A percentile compares a stretch with the other conserved stretches of the same genome.
phyloP scores from a whole-genome alignment of 2,329 filamentous ascomycete species.

The Penicillium paneum region DNA sequence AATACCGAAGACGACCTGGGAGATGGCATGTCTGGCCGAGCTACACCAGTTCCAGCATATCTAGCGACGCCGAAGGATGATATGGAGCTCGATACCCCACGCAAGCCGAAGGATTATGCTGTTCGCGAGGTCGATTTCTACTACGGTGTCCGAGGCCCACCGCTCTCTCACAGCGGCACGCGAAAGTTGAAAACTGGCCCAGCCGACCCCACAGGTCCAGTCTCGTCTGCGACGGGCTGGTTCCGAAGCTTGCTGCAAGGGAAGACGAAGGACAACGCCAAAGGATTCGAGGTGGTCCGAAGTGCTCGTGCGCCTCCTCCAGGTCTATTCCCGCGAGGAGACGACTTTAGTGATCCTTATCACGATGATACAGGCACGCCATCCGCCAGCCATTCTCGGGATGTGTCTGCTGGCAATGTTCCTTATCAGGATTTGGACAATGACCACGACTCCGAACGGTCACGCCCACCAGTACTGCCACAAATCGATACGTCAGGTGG shows the following conservation, averaged over 20 bases:
- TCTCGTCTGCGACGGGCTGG: constrained; percentile 87
- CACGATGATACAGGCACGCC: constrained; percentile 48
- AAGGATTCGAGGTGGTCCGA: constrained; percentile 94
- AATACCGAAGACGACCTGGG: constrained; percentile 33
- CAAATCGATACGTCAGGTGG: constrained; percentile 53
- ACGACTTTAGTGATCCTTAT: constrained; percentile 64
- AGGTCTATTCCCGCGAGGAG: constrained; percentile 56
- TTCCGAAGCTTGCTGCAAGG: constrained; percentile 74
- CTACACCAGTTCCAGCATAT: constrained; percentile 54
- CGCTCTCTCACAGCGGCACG: constrained; percentile 75
- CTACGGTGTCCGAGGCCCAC: constrained; percentile 86
- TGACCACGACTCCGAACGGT: constrained; percentile 12
- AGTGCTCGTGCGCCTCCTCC: constrained; percentile 81
- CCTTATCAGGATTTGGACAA: constrained; percentile 31
- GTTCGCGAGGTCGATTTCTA: constrained; percentile 96
- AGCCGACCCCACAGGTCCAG: constrained; percentile 87
- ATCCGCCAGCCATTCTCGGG: constrained; percentile 23
- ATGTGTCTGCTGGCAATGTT: constrained; percentile 22
- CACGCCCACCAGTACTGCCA: constrained; percentile 53
- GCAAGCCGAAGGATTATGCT: constrained; percentile 72
- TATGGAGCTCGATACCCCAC: constrained; percentile 50
- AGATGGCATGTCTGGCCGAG: constrained; percentile 45
- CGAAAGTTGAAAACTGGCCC: constrained; percentile 89
- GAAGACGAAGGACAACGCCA: constrained; percentile 90
- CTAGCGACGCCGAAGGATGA: constrained; percentile 53